Conservation (phyloP, 345 rosid genomes). For the Aquilaria malaccensis region DNA sequence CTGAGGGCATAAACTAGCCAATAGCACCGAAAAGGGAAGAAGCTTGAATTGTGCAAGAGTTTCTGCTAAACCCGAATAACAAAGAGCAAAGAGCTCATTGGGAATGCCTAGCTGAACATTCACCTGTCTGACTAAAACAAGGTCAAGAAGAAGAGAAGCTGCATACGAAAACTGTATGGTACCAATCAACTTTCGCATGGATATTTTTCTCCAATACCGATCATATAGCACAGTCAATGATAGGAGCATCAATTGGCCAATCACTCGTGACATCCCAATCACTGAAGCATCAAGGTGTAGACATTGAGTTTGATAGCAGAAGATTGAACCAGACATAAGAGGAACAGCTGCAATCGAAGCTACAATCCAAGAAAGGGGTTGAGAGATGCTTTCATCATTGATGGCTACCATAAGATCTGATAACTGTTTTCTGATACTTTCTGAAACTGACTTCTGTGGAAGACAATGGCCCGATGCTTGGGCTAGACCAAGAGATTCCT, state of each 20-base stretch:
- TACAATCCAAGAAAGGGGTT: conserved; percentile 63
- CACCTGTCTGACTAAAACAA: conserved; percentile 55
- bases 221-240: conserved; percentile 50
- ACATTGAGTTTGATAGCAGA: conserved; percentile 83
- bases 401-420: conserved; percentile 48
- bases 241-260: conserved; percentile 71
- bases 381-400: conserved; percentile 42
- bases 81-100: conserved; percentile 52
- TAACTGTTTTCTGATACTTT: conserved; percentile 37
- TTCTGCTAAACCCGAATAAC: conserved; percentile 80
- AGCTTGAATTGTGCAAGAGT: conserved; percentile 72
- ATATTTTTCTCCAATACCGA: conserved; percentile 50
- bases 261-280: conserved; percentile 75
- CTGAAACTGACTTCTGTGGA: conserved; percentile 27
- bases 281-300: conserved; percentile 59
- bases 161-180: conserved; percentile 56
- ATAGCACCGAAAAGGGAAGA: conserved; percentile 60
- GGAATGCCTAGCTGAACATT: conserved; percentile 62
- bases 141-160: conserved; percentile 62
- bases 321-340: conserved; percentile 65
- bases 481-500: conserved; percentile 53
- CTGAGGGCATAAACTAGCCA: conserved; percentile 64
- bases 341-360: conserved; percentile 67
- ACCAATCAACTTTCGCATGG: conserved; percentile 59
- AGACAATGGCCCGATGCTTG: conserved; percentile 17